Percentiles rank a stretch among this genome's conserved stretches.
Conservation (phyloP, 352 stramenopile genomes). For the Globisporangium spinosum region DNA sequence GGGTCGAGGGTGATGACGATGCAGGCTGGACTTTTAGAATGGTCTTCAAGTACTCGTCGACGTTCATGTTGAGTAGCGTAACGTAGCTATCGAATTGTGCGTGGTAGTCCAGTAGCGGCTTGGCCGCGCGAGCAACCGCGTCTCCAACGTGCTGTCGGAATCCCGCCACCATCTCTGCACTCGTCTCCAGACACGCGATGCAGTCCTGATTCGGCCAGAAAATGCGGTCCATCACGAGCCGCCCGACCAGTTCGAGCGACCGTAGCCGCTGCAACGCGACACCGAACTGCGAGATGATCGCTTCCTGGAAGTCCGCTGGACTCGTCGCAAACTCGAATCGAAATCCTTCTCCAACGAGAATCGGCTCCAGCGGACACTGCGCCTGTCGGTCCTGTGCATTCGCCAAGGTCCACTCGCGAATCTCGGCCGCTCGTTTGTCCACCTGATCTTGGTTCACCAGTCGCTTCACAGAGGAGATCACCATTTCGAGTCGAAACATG, state of each 20-base stretch:
- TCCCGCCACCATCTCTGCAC: conserved; percentile 49
- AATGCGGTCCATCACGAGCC: conserved; percentile 92
- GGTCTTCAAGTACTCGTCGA: conserved; percentile 72
- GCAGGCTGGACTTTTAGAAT: conserved; percentile 50
- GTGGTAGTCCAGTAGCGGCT: conserved; percentile 75
- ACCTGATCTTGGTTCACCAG: conserved; percentile 58
- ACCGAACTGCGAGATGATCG: conserved; percentile 78
- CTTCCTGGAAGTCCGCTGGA: conserved; percentile 61
- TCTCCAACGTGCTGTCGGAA: conserved; percentile 50
- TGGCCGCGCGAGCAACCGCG: conserved; percentile 41
- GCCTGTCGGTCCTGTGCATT: conserved; percentile 47
- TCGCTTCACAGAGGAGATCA: conserved; percentile 52
- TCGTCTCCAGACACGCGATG: conserved; percentile 79
- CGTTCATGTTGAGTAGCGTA: conserved; percentile 89
- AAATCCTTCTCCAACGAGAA: conserved; percentile 42
- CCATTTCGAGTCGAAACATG: conserved; percentile 69
- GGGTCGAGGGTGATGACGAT: conserved; percentile 18
- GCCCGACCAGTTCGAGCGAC: conserved; percentile 88
- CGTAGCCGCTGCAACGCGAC: conserved; percentile 72
- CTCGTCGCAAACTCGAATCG: conserved; percentile 80
- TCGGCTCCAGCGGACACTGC: conserved; percentile 51
- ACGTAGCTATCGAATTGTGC: conserved; percentile 83
- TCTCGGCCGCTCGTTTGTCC: conserved; percentile 44
- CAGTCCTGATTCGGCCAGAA: conserved; percentile 94
- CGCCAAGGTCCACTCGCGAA: conserved; percentile 57